A percentile compares a stretch with the other conserved stretches of the same genome.
Evolutionary conservation across 2,329 filamentous ascomycete genomes (phyloP).

Genomic region (Trichoderma sp.): DNA sequence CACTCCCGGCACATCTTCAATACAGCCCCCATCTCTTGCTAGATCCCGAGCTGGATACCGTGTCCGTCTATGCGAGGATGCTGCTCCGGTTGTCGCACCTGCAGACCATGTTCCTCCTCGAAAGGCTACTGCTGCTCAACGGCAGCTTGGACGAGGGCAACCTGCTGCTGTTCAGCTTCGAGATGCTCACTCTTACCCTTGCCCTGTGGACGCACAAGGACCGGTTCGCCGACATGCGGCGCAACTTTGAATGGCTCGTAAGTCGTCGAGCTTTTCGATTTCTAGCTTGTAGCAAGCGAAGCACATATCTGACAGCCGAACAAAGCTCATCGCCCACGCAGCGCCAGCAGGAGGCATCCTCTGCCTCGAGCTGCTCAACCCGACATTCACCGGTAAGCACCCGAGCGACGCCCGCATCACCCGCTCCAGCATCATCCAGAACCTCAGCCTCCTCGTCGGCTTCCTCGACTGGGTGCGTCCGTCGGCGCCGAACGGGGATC

Average conservation of each 20-base stretch:
- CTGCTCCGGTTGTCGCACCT: slow-evolving; percentile 54
- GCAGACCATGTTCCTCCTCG: slow-evolving; percentile 61
- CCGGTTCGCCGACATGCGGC: slow-evolving; percentile 45
- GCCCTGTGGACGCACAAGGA: slow-evolving; percentile 55
- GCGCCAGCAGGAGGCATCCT: slow-evolving; percentile 54
- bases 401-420: slow-evolving; percentile 44
- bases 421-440: slow-evolving; percentile 53
- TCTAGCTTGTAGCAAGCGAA: not conserved
- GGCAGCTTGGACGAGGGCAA: slow-evolving; percentile 44
- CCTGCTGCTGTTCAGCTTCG: slow-evolving; percentile 49
- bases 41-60: slow-evolving; percentile 36
- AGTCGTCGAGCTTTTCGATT: slow-evolving; percentile 21
- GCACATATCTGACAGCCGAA: not conserved
- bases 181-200: slow-evolving; percentile 51
- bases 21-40: slow-evolving; percentile 45
- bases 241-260: slow-evolving; percentile 55
- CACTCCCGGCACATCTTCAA: slow-evolving; percentile 42
- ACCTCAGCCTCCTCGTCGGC: slow-evolving; percentile 53
- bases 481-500: slow-evolving; percentile 50
- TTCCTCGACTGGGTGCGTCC: slow-evolving; percentile 56
- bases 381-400: slow-evolving; percentile 43
- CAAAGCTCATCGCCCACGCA: slow-evolving; percentile 52
- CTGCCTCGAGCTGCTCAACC: slow-evolving; percentile 53
- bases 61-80: slow-evolving; percentile 48
- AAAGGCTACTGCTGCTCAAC: slow-evolving; percentile 56